Percentiles rank a stretch among this genome's conserved stretches.
These are phyloP conservation scores for Schwanniomyces yamadae DNA, from an alignment of 805 yeast genomes.

Conservation along the genomic window DNA sequence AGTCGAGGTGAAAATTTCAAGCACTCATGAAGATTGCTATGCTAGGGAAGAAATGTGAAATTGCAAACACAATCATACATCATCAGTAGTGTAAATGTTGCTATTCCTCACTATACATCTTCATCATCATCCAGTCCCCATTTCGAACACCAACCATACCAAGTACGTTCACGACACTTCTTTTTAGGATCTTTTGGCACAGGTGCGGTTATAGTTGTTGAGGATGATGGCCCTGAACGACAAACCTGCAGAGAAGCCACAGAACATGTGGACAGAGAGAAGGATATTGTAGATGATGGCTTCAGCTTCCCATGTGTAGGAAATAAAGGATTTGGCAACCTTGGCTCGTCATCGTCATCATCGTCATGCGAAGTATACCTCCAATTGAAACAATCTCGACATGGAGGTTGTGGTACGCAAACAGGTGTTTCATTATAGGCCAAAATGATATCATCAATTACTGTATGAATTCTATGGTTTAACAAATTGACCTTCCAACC, in stretches of 20 bases:
- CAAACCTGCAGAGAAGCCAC: neutral
- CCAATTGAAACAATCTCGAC: constrained; percentile 92
- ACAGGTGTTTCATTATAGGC: constrained; percentile 74
- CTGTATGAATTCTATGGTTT: constrained; percentile 88
- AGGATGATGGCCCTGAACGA: neutral
- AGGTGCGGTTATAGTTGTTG: constrained; percentile 3
- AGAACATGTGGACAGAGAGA: neutral
- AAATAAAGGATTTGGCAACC: constrained; percentile 36
- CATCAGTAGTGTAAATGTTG: no score
- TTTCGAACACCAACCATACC: constrained; percentile 66
- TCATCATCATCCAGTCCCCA: constrained; percentile 38
- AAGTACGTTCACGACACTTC: constrained; percentile 54
- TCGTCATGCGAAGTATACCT: constrained; percentile 57
- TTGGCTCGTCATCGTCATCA: constrained; percentile 36
- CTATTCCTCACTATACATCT: no score
- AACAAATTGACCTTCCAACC: constrained; percentile 90
- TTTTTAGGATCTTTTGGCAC: constrained; percentile 23
- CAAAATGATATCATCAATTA: constrained; percentile 75
- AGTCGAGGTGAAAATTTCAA: constrained; percentile 1
- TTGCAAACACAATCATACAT: neutral
- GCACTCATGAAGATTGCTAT: constrained; percentile 2
- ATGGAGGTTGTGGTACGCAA: constrained; percentile 75
- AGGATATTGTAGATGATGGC: constrained; percentile 6
- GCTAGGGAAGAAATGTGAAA: neutral
- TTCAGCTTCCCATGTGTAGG: no score